These are phyloP conservation scores for Wallacemonas sp. DNA, from an alignment of 208 protist species.

Conservation along the genomic window DNA sequence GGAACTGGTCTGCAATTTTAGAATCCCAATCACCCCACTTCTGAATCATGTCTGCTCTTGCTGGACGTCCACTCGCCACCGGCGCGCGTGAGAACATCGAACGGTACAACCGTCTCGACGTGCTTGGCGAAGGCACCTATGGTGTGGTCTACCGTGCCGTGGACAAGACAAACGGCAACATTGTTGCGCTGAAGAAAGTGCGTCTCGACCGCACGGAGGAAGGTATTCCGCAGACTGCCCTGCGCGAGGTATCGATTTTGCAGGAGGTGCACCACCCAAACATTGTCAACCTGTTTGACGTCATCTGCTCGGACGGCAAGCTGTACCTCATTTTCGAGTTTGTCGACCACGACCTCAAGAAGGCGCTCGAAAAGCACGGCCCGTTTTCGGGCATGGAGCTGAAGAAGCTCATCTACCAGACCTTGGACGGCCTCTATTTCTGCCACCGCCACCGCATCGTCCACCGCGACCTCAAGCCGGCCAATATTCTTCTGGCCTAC, in stretches of 20 bases:
- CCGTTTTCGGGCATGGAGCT: constrained; percentile 73
- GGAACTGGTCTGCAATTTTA: not conserved
- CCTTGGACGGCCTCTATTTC: constrained; percentile 91
- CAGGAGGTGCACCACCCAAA: constrained; percentile 98
- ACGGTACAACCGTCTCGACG: constrained; percentile 87
- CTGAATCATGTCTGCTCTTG: constrained; percentile 53
- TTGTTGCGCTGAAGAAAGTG: constrained; percentile 98
- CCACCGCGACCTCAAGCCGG: constrained; percentile 96
- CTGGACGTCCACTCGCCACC: constrained; percentile 36
- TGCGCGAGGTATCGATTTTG: constrained; percentile 98
- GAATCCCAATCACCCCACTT: not conserved
- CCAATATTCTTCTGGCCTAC: constrained; percentile 94
- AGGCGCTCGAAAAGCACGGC: constrained; percentile 93
- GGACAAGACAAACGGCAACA: constrained; percentile 75
- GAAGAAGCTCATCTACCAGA: constrained; percentile 90
- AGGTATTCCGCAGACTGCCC: constrained; percentile 96
- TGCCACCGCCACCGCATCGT: constrained; percentile 94
- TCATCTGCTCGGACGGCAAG: constrained; percentile 88
- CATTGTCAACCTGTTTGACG: constrained; percentile 94
- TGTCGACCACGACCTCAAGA: constrained; percentile 96
- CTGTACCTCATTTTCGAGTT: constrained; percentile 94
- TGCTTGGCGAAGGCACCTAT: constrained; percentile 93
- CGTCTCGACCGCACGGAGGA: constrained; percentile 97
- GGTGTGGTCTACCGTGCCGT: constrained; percentile 92
- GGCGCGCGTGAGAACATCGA: constrained; percentile 70